A percentile compares a stretch with the other conserved stretches of the same genome.
These are phyloP conservation scores for Astrephomene gubernaculifera DNA, from an alignment of 139 green algal species.

Conservation along the genomic window DNA sequence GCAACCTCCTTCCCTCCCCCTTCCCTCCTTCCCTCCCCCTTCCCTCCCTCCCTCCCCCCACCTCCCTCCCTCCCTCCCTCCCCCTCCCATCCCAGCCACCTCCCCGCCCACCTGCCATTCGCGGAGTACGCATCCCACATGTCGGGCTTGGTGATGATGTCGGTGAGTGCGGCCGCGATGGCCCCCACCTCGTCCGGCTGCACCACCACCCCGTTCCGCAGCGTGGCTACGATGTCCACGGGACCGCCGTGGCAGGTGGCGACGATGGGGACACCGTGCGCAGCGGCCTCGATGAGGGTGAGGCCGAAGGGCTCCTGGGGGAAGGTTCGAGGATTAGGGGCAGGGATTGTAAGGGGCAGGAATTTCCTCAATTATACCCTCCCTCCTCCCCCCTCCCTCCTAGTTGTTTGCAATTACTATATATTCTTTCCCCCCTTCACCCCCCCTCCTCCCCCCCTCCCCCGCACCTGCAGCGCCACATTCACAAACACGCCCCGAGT, in stretches of 20 bases:
- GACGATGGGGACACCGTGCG: constrained; percentile 94
- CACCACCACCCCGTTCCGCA: constrained; percentile 91
- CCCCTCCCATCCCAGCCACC: background rate
- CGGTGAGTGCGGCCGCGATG: constrained; percentile 80
- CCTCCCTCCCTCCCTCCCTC: background rate
- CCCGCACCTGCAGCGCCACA: constrained; percentile 65
- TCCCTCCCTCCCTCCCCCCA: too few relatives aligned
- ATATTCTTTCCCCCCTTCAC: too few relatives aligned
- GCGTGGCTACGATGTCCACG: constrained; percentile 84
- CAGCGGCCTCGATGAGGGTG: constrained; percentile 95
- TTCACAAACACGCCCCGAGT: constrained; percentile 91
- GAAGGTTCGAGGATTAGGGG: background rate
- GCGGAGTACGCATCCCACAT: constrained; percentile 82
- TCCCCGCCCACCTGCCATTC: constrained; percentile 54
- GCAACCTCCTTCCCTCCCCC: too few relatives aligned
- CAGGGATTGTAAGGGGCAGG: background rate
- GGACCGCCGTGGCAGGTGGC: constrained; percentile 94
- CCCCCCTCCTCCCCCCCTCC: background rate
- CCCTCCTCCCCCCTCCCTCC: background rate
- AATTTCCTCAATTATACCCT: background rate
- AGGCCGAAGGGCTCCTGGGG: constrained; percentile 97
- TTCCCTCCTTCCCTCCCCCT: too few relatives aligned
- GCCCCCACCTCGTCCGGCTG: constrained; percentile 85
- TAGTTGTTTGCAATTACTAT: too few relatives aligned
- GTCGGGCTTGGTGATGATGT: constrained; percentile 79